Percentiles rank a stretch among this genome's conserved stretches.
Conservation (phyloP, 257 asterid species). For the Ehretia macrophylla region DNA sequence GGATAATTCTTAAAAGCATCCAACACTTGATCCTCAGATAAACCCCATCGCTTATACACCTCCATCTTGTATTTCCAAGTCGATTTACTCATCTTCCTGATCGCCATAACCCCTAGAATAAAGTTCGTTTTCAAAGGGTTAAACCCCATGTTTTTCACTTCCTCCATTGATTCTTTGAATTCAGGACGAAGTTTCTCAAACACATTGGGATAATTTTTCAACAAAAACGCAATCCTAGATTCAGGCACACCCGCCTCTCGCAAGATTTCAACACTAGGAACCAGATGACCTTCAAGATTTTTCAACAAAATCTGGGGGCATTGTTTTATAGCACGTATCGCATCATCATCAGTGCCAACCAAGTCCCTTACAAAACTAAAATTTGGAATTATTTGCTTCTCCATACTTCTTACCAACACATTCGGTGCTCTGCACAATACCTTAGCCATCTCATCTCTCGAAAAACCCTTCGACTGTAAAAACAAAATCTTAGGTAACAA, state of each 20-base stretch:
- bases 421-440: conserved; percentile 5
- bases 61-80: too few species aligned
- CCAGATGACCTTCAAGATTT: background rate
- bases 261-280: background rate
- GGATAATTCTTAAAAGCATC: conserved; percentile 7
- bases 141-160: conserved; percentile 1
- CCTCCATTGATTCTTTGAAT: background rate
- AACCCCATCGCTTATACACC: too few species aligned
- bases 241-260: too few species aligned
- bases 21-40: conserved; percentile 11
- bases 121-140: background rate
- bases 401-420: conserved; percentile 17
- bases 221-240: background rate
- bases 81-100: background rate
- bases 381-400: conserved; percentile 14
- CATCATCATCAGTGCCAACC: conserved; percentile 5
- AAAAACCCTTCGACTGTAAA: conserved; percentile 16
- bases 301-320: background rate
- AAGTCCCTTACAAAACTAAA: conserved; percentile 4
- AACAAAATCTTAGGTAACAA: conserved; percentile 23
- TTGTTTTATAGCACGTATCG: background rate
- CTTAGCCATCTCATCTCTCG: background rate
- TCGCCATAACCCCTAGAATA: conserved; percentile 1
- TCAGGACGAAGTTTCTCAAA: too few species aligned
- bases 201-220: background rate